Evolutionary conservation across 306 rosid species (phyloP).

Genomic region (Sechiopsis laciniata): DNA sequence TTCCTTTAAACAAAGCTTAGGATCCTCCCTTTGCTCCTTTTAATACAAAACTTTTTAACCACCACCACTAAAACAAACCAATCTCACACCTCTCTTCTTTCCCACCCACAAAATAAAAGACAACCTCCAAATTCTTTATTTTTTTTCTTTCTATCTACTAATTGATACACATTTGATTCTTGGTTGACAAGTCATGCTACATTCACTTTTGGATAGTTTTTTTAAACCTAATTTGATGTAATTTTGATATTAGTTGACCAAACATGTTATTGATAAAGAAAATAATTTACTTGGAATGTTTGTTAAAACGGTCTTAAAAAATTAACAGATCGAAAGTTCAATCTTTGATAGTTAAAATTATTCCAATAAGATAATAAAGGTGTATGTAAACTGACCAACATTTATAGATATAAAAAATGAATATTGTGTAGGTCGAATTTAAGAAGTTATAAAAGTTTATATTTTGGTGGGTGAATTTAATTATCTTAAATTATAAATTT

Average conservation of each 20-base stretch:
- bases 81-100: slow-evolving; percentile 1
- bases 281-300: no score
- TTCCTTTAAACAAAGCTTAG: slow-evolving; percentile 35
- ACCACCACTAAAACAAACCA: slow-evolving; percentile 2
- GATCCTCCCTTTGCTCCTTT: slow-evolving; percentile 37
- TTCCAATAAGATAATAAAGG: no score
- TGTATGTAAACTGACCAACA: no score
- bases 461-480: no score
- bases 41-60: slow-evolving; percentile 24
- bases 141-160: neutral
- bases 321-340: no score
- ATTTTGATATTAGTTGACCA: neutral
- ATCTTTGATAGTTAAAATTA: no score
- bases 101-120: neutral
- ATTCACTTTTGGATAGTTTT: neutral
- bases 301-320: no score
- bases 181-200: neutral
- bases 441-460: no score
- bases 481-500: no score
- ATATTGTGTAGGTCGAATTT: no score
- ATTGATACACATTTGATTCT: neutral
- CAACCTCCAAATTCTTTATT: neutral
- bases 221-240: neutral
- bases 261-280: no score
- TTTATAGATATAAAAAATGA: no score